These are phyloP conservation scores for Neonectria neomacrospora DNA, from an alignment of 2,329 filamentous ascomycete genomes.

Conservation along the genomic window DNA sequence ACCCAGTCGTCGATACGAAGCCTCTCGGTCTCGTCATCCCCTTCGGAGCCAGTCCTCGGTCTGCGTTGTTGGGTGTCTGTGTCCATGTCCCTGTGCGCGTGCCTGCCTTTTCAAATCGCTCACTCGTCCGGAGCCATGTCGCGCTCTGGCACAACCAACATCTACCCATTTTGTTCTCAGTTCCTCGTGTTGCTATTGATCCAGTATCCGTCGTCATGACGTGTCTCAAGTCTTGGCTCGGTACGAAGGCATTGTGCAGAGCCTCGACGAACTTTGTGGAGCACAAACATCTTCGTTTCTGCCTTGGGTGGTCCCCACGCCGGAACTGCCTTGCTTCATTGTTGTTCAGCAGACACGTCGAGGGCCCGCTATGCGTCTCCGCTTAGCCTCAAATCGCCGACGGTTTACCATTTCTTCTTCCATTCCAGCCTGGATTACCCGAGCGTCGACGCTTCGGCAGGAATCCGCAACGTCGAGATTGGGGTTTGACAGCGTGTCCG, in stretches of 20 bases:
- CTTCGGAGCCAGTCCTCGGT: neutral
- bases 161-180: neutral
- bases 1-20: constrained; percentile 13
- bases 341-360: neutral
- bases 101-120: constrained; percentile 1
- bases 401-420: constrained; percentile 9
- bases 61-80: constrained; percentile 2
- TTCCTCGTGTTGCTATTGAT: constrained; percentile 14
- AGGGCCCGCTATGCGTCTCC: neutral
- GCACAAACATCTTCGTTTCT: constrained; percentile 7
- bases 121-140: constrained; percentile 17
- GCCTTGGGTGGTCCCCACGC: constrained; percentile 26
- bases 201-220: neutral
- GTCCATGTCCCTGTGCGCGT: neutral
- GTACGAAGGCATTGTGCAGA: neutral
- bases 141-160: neutral
- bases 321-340: constrained; percentile 4
- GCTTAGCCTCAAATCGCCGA: constrained; percentile 2
- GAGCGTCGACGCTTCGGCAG: constrained; percentile 17
- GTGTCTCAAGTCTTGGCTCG: neutral
- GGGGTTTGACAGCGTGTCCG: constrained; percentile 17
- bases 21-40: neutral
- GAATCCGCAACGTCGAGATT: constrained; percentile 8
- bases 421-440: constrained; percentile 16
- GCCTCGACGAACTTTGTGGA: neutral